A percentile compares a stretch with the other conserved stretches of the same genome.
These are phyloP conservation scores for Cercospora zeae-maydis DNA, from an alignment of 2,329 filamentous ascomycete species.

Conservation along the genomic window DNA sequence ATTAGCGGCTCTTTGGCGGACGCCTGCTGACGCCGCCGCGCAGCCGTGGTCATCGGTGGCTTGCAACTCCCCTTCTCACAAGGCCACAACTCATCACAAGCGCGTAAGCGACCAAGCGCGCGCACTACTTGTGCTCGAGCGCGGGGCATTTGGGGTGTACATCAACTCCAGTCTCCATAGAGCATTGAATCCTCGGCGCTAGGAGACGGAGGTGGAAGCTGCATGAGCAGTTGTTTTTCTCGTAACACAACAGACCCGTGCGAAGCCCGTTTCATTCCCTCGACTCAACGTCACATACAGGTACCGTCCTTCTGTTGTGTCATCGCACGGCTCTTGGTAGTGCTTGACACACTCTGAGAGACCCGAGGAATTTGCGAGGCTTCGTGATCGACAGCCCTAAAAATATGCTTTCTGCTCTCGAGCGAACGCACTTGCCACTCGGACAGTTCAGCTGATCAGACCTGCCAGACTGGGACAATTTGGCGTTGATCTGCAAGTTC, in stretches of 20 bases:
- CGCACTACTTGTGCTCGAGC: background rate
- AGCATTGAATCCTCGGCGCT: background rate
- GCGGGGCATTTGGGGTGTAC: background rate
- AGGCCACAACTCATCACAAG: no score
- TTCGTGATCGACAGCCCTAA: background rate
- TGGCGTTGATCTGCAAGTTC: background rate
- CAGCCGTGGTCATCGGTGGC: background rate
- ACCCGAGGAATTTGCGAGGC: background rate
- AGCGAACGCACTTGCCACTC: constrained; percentile 11
- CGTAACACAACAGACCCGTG: background rate
- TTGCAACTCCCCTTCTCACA: background rate
- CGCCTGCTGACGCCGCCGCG: background rate
- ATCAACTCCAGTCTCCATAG: background rate
- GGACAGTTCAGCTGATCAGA: constrained; percentile 4
- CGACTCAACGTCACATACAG: background rate
- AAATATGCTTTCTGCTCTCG: background rate
- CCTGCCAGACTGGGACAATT: background rate
- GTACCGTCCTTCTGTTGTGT: background rate
- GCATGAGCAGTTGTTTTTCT: background rate
- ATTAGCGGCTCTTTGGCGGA: background rate
- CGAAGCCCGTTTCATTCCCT: background rate
- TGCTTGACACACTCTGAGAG: background rate
- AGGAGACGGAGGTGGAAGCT: no score
- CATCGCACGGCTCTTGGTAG: background rate
- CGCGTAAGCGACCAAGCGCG: no score